phyloP scores from a whole-genome alignment of 768 basidiomycete species.

The Mycena indigotica region DNA sequence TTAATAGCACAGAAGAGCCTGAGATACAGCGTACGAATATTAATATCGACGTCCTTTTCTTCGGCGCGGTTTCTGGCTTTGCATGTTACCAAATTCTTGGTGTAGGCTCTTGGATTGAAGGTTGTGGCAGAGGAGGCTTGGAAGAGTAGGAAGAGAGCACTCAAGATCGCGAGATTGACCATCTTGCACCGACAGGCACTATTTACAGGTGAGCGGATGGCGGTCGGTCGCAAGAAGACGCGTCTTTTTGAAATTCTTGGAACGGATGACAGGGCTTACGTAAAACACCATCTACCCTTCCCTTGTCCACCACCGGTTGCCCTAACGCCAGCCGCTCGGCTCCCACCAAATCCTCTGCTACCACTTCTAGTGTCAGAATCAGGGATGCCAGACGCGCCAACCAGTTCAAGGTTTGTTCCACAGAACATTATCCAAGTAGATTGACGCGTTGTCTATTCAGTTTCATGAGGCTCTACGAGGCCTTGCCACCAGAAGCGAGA shows the following conservation, averaged over 20 bases:
- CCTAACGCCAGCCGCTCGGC: neutral
- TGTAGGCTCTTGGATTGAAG: slow-evolving; percentile 44
- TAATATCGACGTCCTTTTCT: slow-evolving; percentile 39
- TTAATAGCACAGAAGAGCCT: neutral
- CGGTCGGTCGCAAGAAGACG: neutral
- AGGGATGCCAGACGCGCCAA: neutral
- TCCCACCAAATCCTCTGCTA: neutral
- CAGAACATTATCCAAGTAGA: neutral
- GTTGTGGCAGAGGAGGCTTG: neutral
- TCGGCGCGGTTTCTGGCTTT: slow-evolving; percentile 42
- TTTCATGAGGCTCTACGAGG: slow-evolving; percentile 49
- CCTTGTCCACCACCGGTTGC: neutral
- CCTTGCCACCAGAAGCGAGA: slow-evolving; percentile 57
- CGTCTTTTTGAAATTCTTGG: neutral
- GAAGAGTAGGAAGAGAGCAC: neutral
- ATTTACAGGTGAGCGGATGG: neutral
- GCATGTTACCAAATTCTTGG: slow-evolving; percentile 39
- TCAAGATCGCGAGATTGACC: neutral
- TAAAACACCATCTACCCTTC: neutral
- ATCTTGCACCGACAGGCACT: neutral
- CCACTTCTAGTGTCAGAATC: neutral
- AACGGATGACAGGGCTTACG: too few relatives aligned
- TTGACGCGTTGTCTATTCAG: slow-evolving; percentile 29
- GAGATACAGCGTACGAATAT: slow-evolving; percentile 42
- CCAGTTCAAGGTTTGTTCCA: neutral